phyloP scores from a whole-genome alignment of 352 stramenopile genomes.

The Peronospora tabacina region DNA sequence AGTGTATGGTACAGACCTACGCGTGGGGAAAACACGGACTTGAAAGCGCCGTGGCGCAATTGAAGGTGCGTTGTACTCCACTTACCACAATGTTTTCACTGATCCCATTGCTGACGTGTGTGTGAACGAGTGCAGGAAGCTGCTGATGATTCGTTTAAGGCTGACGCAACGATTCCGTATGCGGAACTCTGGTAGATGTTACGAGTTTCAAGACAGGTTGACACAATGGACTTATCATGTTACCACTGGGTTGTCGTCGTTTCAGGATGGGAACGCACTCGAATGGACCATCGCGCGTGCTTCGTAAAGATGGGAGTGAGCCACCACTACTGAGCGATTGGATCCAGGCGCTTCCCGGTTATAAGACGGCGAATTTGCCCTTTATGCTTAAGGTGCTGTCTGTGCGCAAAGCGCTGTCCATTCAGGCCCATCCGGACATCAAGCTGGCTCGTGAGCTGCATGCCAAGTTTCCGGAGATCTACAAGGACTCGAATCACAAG shows the following conservation, averaged over 20 bases:
- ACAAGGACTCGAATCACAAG: constrained; percentile 99
- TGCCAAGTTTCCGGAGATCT: constrained; percentile 84
- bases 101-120: constrained; percentile 4
- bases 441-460: constrained; percentile 75
- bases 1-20: constrained; percentile 86
- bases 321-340: constrained; percentile 60
- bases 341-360: constrained; percentile 32
- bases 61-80: constrained; percentile 51
- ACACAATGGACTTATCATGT: constrained; percentile 1
- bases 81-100: neutral
- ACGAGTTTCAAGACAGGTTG: neutral
- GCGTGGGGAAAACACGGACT: constrained; percentile 86
- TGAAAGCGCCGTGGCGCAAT: constrained; percentile 76
- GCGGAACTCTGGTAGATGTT: constrained; percentile 80
- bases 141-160: constrained; percentile 37
- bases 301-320: constrained; percentile 34
- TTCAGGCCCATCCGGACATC: constrained; percentile 91
- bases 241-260: neutral
- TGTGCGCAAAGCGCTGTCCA: constrained; percentile 95
- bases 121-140: constrained; percentile 31
- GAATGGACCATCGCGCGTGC: constrained; percentile 83
- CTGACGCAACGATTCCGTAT: constrained; percentile 48
- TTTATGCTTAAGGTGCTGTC: constrained; percentile 99
- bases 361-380: constrained; percentile 76
- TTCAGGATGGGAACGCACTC: constrained; percentile 92